Evolutionary conservation across 2,329 filamentous ascomycete genomes (phyloP).

Genomic region (Fusarium subglutinans): DNA sequence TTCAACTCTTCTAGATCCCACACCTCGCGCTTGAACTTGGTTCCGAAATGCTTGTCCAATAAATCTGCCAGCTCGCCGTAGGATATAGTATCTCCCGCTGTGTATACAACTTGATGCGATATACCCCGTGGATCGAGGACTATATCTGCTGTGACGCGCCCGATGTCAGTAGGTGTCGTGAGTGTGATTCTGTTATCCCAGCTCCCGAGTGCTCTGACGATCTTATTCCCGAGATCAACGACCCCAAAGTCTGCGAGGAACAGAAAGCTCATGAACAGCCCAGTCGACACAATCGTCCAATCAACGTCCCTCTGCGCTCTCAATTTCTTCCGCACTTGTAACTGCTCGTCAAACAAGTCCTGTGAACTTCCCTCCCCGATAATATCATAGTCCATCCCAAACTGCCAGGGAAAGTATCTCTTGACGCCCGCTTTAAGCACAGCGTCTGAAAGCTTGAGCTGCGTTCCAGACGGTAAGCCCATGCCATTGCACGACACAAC

Average conservation of each 20-base stretch:
- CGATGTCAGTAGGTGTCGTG: constrained; percentile 72
- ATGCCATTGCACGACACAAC: constrained; percentile 72
- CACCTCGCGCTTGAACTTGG: constrained; percentile 56
- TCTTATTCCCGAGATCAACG: constrained; percentile 57
- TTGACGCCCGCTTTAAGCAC: constrained; percentile 59
- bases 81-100: constrained; percentile 69
- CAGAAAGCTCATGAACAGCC: constrained; percentile 76
- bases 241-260: constrained; percentile 71
- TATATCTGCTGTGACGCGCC: constrained; percentile 65
- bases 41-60: constrained; percentile 55
- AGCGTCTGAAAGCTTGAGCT: constrained; percentile 66
- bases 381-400: constrained; percentile 75
- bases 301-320: constrained; percentile 56
- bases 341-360: constrained; percentile 74
- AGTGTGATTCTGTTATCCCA: constrained; percentile 72
- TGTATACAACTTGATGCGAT: constrained; percentile 60
- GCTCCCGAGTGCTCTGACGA: constrained; percentile 64
- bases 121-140: constrained; percentile 54
- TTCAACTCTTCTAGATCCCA: constrained; percentile 59
- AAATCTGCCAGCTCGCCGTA: constrained; percentile 64
- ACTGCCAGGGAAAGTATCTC: constrained; percentile 77
- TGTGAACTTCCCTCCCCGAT: constrained; percentile 68
- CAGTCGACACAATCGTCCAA: constrained; percentile 75
- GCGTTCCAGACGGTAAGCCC: constrained; percentile 61
- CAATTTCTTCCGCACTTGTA: constrained; percentile 64